Percentiles rank a stretch among this genome's conserved stretches.
These are phyloP conservation scores for Lanzia echinophila DNA, from an alignment of 2,329 filamentous ascomycete genomes.

Conservation along the genomic window DNA sequence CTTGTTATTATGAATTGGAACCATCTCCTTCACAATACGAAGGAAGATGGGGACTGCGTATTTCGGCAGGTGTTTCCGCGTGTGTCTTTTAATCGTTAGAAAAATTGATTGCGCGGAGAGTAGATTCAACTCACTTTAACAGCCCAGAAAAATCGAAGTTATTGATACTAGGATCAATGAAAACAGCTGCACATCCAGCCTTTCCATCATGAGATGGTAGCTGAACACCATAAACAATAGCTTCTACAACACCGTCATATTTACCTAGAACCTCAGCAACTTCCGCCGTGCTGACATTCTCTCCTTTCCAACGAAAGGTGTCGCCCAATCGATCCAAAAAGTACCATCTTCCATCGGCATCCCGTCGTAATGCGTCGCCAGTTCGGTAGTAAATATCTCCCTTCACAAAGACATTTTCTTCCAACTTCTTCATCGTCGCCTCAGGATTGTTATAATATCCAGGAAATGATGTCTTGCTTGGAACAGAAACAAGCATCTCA, in stretches of 20 bases:
- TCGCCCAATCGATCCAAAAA: slow-evolving; percentile 67
- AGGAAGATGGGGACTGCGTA: slow-evolving; percentile 74
- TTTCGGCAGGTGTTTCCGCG: slow-evolving; percentile 53
- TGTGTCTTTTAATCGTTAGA: slow-evolving; percentile 35
- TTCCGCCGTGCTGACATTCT: slow-evolving; percentile 62
- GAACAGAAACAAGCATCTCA: slow-evolving; percentile 64
- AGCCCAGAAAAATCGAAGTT: slow-evolving; percentile 55
- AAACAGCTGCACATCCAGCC: slow-evolving; percentile 60
- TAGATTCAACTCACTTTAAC: slow-evolving; percentile 36
- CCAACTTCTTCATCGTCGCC: slow-evolving; percentile 61
- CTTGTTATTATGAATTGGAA: slow-evolving; percentile 69
- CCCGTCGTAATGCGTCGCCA: slow-evolving; percentile 58
- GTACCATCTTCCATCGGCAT: slow-evolving; percentile 59
- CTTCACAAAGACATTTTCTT: slow-evolving; percentile 56
- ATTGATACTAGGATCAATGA: slow-evolving; percentile 43
- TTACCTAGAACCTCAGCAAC: slow-evolving; percentile 57
- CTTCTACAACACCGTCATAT: slow-evolving; percentile 53
- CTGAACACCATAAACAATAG: slow-evolving; percentile 63
- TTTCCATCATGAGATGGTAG: slow-evolving; percentile 62
- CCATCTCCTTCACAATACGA: slow-evolving; percentile 50
- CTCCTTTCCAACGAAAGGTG: slow-evolving; percentile 69
- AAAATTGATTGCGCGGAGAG: background rate
- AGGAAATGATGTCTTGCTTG: slow-evolving; percentile 49
- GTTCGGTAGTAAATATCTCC: slow-evolving; percentile 64
- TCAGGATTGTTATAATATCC: slow-evolving; percentile 64